A percentile compares a stretch with the other conserved stretches of the same genome.
Conservation (phyloP, 176 grass and related monocot species). For the Lolium rigidum region DNA sequence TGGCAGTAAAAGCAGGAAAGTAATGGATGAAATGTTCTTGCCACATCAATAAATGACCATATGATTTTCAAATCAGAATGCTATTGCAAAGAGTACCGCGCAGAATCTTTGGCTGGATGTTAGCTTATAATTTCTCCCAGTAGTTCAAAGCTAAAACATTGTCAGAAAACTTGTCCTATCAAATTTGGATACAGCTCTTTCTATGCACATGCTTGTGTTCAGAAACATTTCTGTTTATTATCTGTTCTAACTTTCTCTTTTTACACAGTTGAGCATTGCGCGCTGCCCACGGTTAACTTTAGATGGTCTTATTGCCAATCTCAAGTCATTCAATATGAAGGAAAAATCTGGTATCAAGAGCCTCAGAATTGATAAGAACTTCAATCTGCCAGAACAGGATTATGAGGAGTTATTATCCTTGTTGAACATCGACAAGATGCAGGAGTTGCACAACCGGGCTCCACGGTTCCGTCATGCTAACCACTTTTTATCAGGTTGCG, state of each 20-base stretch:
- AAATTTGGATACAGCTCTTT: background rate
- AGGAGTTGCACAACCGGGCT: slow-evolving; percentile 40
- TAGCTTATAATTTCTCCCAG: background rate
- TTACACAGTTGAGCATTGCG: slow-evolving; percentile 71
- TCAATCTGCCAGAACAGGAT: slow-evolving; percentile 55
- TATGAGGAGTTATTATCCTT: slow-evolving; percentile 68
- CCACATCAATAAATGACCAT: background rate
- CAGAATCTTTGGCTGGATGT: background rate
- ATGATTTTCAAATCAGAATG: background rate
- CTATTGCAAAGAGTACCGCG: background rate
- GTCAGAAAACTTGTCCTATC: background rate
- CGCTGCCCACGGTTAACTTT: slow-evolving; percentile 60
- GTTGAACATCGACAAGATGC: slow-evolving; percentile 55
- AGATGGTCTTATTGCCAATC: slow-evolving; percentile 67
- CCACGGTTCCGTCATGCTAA: slow-evolving; percentile 59
- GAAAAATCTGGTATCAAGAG: slow-evolving; percentile 57
- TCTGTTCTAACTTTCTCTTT: slow-evolving; percentile 1
- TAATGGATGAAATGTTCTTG: slow-evolving; percentile 11
- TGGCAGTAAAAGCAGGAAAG: background rate
- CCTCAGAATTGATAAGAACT: slow-evolving; percentile 65
- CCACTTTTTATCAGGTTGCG: slow-evolving; percentile 55
- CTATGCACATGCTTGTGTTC: background rate
- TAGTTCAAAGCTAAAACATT: background rate
- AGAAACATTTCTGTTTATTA: background rate
- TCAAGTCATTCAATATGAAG: slow-evolving; percentile 68